Base-by-base conservation (phyloP, 2,329 filamentous ascomycete species). In the Colletotrichum tropicicola region DNA sequence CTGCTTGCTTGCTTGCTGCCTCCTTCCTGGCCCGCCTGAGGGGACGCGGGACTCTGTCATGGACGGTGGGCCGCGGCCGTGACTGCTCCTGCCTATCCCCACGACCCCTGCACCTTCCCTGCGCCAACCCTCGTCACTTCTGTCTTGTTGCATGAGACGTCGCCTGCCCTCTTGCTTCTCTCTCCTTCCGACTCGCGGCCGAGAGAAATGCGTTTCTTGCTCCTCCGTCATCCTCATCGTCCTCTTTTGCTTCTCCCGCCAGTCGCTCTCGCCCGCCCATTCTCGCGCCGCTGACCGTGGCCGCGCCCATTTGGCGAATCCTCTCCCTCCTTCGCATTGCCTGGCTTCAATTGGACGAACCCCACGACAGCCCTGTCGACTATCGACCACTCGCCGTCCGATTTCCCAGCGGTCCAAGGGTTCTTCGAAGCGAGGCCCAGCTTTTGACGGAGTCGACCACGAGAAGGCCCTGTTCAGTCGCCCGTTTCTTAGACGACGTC, bases 131-230 rank as follows among this genome's bases (percentile, higher is more conserved):
- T 59, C 60, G 60, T 64, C 55, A 47, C 56, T 10, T 30, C 25
- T 59, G 60, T 59, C 43, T 59, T 56, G 37, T 51, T 53, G 48
- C 56, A 43, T 60, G 55, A 49, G 56, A 59, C 54, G 59, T 23
- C 55, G 39, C 41, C 43, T 54, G 35, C 35, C 49, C 28, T 53
- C 27, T 39, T 55, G 41, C 41, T 21, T 28, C 17, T 41, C 45
- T 35, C 23, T 47, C 32, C 21, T 54, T 49, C 19, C 61, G 19
- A 60, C 43, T 49, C 21, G 27, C 53, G 28, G 19, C 59, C 35
- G 37, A 51, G n/a, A 55, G 56, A 54, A 49, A 65, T 59, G 60
- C 10, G 21, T 28, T 49, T 48, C 21, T 45, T 43, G 56, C 32
- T 41, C 41, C 55, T 53, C 21, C 56, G 48, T 48, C 32, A 60